Percentiles rank a stretch among this genome's conserved stretches.
These are phyloP conservation scores for Thielaviopsis euricoi DNA, from an alignment of 2,329 filamentous ascomycete species.

Conservation along the genomic window DNA sequence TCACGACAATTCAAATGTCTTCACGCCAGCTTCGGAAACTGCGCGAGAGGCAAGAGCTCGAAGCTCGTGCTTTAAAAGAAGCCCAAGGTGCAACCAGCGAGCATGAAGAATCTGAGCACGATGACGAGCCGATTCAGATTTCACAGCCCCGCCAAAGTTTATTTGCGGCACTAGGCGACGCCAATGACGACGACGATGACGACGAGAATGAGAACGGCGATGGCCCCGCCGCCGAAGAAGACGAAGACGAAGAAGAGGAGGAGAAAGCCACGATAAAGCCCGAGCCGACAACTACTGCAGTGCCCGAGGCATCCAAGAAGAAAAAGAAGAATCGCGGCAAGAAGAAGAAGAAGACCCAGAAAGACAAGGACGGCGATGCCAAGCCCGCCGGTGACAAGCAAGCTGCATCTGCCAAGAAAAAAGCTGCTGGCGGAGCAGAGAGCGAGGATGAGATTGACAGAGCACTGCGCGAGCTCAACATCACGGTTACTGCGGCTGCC, in stretches of 20 bases:
- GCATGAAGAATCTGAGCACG: conserved; percentile 16
- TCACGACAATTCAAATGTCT: conserved; percentile 24
- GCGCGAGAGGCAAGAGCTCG: conserved; percentile 32
- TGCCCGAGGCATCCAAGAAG: conserved; percentile 16
- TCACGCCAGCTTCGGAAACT: conserved; percentile 35
- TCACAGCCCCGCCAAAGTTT: conserved; percentile 26
- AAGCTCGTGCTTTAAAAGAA: conserved; percentile 13
- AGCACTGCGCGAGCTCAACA: conserved; percentile 32
- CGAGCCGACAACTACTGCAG: background rate
- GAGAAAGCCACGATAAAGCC: too few species aligned
- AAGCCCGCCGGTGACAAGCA: conserved; percentile 20
- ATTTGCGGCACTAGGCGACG: conserved; percentile 36
- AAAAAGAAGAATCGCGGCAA: conserved; percentile 24
- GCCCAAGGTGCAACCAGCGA: conserved; percentile 18
- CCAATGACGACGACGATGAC: conserved; percentile 25
- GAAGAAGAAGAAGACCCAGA: conserved; percentile 25
- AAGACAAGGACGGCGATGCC: conserved; percentile 14
- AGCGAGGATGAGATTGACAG: conserved; percentile 39
- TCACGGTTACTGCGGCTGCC: conserved; percentile 14
- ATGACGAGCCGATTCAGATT: conserved; percentile 18
- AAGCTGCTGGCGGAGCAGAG: conserved; percentile 7
- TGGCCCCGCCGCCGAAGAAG: conserved; percentile 14
- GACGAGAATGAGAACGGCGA: conserved; percentile 22
- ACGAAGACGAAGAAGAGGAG: conserved; percentile 12
- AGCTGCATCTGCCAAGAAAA: conserved; percentile 10